A percentile compares a stretch with the other conserved stretches of the same genome.
phyloP scores from a whole-genome alignment of 495 filamentous ascomycete genomes.

The Xylaria nigripes region DNA sequence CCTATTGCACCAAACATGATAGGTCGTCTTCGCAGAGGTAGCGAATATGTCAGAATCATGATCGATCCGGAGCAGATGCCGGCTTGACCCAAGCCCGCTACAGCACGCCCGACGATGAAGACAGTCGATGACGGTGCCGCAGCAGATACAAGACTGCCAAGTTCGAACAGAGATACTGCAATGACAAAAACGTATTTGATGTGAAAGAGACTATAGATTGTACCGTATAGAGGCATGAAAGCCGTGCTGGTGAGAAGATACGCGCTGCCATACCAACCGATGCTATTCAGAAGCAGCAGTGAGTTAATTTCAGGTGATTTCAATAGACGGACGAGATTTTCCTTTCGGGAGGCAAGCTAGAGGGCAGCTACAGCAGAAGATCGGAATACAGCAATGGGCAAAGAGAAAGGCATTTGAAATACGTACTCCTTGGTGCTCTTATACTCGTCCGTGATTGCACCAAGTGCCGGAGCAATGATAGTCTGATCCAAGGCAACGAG shows the following conservation, averaged over 20 bases:
- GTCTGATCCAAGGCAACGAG: conserved; percentile 57
- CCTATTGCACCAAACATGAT: conserved; percentile 44
- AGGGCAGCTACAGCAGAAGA: background rate
- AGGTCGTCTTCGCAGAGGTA: conserved; percentile 56
- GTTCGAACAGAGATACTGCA: conserved; percentile 25
- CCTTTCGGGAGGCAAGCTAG: background rate
- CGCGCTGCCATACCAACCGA: conserved; percentile 32
- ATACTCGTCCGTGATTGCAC: conserved; percentile 38
- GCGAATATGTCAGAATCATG: conserved; percentile 12
- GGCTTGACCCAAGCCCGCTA: conserved; percentile 37
- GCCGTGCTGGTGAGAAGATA: conserved; percentile 37
- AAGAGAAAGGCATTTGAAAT: no score
- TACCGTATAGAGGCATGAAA: background rate
- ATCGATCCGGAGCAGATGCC: conserved; percentile 18
- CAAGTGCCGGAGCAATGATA: conserved; percentile 54
- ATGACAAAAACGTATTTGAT: conserved; percentile 30
- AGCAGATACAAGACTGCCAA: conserved; percentile 41
- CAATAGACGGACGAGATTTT: background rate
- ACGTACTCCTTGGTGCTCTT: conserved; percentile 30
- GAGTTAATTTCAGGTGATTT: background rate
- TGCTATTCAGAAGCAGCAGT: background rate
- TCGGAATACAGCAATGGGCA: background rate
- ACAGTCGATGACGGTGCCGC: conserved; percentile 34
- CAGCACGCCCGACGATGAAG: conserved; percentile 42
- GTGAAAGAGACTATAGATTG: conserved; percentile 30